Percentiles rank a stretch among this genome's conserved stretches.
Conservation (phyloP, 306 rosid species). For the peach (Prunus persica) region DNA sequence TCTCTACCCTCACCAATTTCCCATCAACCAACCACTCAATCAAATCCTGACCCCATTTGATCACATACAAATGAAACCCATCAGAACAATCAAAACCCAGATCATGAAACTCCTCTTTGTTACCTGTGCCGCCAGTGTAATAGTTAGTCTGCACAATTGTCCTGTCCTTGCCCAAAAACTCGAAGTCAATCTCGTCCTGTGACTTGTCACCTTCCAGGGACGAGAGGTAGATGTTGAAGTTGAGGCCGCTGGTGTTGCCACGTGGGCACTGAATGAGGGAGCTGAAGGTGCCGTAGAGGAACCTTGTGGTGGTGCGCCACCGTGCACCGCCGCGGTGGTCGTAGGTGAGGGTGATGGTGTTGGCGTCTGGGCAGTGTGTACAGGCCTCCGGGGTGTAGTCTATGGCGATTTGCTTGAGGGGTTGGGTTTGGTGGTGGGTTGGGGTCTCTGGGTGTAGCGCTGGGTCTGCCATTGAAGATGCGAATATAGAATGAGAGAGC, state of each 20-base stretch:
- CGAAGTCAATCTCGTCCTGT: constrained; percentile 73
- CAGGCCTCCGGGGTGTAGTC: constrained; percentile 69
- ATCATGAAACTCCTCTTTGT: constrained; percentile 38
- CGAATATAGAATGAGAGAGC: neutral
- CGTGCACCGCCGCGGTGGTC: constrained; percentile 69
- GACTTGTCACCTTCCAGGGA: constrained; percentile 60
- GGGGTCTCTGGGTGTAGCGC: constrained; percentile 26
- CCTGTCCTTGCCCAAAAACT: constrained; percentile 51
- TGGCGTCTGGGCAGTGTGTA: constrained; percentile 49
- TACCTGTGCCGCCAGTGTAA: constrained; percentile 38
- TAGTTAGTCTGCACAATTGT: constrained; percentile 48
- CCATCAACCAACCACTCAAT: constrained; percentile 68
- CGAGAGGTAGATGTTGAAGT: constrained; percentile 65
- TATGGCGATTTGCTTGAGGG: constrained; percentile 39
- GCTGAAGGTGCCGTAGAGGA: constrained; percentile 51
- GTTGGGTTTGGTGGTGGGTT: constrained; percentile 35
- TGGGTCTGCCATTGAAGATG: constrained; percentile 37
- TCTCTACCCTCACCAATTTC: constrained; percentile 36
- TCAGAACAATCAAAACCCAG: constrained; percentile 51
- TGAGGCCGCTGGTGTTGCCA: constrained; percentile 57
- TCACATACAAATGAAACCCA: constrained; percentile 49
- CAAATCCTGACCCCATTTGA: constrained; percentile 38
- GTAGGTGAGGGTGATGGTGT: constrained; percentile 52
- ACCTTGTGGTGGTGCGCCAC: constrained; percentile 53
- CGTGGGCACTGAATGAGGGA: constrained; percentile 44